phyloP scores from a whole-genome alignment of 2,329 filamentous ascomycete species.

The Botrytis pseudocinerea region DNA sequence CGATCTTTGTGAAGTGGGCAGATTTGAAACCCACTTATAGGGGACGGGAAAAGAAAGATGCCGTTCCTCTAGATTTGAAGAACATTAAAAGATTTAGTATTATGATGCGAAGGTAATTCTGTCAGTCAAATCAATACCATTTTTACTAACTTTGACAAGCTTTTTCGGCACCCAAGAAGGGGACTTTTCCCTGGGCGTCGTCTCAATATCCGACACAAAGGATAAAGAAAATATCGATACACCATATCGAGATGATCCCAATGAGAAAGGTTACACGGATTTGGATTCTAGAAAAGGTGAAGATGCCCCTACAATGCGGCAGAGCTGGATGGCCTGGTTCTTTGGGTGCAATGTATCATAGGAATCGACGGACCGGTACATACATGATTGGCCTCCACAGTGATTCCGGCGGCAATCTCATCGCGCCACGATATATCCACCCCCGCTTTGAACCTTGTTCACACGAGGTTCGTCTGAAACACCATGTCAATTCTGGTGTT shows the following conservation, averaged over 20 bases:
- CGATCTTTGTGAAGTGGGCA: conserved; percentile 61
- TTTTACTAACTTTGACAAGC: conserved; percentile 48
- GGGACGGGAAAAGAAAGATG: conserved; percentile 63
- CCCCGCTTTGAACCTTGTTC: conserved; percentile 11
- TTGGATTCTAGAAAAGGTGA: background rate
- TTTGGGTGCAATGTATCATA: conserved; percentile 23
- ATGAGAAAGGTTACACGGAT: conserved; percentile 10
- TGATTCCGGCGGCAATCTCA: conserved; percentile 6
- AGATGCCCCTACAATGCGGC: background rate
- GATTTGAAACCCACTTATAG: conserved; percentile 72
- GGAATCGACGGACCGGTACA: conserved; percentile 9
- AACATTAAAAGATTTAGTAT: conserved; percentile 68
- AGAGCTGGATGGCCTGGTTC: conserved; percentile 25
- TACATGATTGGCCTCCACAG: conserved; percentile 10
- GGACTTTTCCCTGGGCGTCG: conserved; percentile 59
- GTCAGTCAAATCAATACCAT: conserved; percentile 1
- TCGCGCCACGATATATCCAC: background rate
- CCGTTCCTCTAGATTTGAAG: conserved; percentile 57
- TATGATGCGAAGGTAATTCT: conserved; percentile 75
- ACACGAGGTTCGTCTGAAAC: conserved; percentile 2
- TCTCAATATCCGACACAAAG: conserved; percentile 53
- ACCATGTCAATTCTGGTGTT: background rate
- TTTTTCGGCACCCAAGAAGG: conserved; percentile 76
- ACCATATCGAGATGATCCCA: conserved; percentile 32
- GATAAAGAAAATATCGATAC: conserved; percentile 16